Evolutionary conservation across 2,329 filamentous ascomycete genomes (phyloP).

Genomic region (Cercospora canescens): DNA sequence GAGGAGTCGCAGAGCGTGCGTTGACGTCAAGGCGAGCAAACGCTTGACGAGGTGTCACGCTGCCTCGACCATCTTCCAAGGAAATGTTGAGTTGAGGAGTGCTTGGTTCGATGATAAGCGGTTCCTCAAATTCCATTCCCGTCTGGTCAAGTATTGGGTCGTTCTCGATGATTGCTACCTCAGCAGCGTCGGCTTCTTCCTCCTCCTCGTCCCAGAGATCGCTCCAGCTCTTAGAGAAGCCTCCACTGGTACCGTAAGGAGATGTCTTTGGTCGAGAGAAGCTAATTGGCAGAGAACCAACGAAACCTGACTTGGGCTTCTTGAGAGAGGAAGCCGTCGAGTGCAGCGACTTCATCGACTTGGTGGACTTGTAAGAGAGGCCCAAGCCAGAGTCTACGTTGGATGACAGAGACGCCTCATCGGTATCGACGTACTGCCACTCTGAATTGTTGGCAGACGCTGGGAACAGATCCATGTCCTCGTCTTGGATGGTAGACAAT

Average conservation of each 20-base stretch:
- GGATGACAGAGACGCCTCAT: slow-evolving; percentile 80
- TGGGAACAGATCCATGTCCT: slow-evolving; percentile 83
- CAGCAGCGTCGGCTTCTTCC: slow-evolving; percentile 59
- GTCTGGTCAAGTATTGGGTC: slow-evolving; percentile 33
- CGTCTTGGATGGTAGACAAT: slow-evolving; percentile 80
- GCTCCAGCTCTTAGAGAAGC: slow-evolving; percentile 97
- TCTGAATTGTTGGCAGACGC: slow-evolving; percentile 66
- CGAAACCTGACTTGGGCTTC: slow-evolving; percentile 71
- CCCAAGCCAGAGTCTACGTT: slow-evolving; percentile 80
- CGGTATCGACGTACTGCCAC: slow-evolving; percentile 73
- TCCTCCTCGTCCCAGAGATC: slow-evolving; percentile 98
- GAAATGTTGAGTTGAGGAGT: slow-evolving; percentile 45
- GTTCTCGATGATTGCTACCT: slow-evolving; percentile 35
- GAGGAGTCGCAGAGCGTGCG: slow-evolving; percentile 39
- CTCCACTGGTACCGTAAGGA: slow-evolving; percentile 34
- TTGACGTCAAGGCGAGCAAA: slow-evolving; percentile 57
- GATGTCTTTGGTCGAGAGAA: slow-evolving; percentile 63
- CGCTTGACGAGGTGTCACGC: slow-evolving; percentile 52
- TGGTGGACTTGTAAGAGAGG: slow-evolving; percentile 75
- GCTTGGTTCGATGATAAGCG: slow-evolving; percentile 56
- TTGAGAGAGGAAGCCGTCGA: slow-evolving; percentile 47
- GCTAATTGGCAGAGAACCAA: slow-evolving; percentile 70
- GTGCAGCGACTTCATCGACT: slow-evolving; percentile 36
- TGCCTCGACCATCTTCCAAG: slow-evolving; percentile 51
- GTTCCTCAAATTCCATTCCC: slow-evolving; percentile 38